Evolutionary conservation across 1,284 basidiomycete genomes (phyloP).

Genomic region (Termitomyces sp.): DNA sequence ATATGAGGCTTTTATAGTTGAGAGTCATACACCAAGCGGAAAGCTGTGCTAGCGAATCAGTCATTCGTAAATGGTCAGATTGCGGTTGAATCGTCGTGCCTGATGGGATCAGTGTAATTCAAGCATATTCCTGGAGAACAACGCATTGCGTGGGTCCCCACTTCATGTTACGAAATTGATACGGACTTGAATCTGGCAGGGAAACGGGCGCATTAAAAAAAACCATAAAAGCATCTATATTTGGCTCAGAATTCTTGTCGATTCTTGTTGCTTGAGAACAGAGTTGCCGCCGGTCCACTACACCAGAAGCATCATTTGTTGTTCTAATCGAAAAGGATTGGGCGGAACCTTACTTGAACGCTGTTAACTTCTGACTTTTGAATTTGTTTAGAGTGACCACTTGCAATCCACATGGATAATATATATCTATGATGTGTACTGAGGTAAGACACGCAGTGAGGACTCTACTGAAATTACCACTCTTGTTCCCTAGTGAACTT

Average conservation of each 20-base stretch:
- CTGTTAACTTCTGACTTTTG: neutral
- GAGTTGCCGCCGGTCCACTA: constrained; percentile 1
- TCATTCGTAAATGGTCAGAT: constrained; percentile 1
- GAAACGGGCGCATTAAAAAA: neutral
- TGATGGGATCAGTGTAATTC: constrained; percentile 5
- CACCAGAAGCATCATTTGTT: neutral
- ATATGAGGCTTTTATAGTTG: constrained; percentile 3
- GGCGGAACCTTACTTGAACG: neutral
- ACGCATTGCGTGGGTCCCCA: constrained; percentile 8
- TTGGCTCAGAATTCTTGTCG: neutral
- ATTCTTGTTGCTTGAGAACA: neutral
- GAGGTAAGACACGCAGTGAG: neutral
- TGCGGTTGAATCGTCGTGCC: constrained; percentile 10
- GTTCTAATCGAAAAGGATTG: neutral
- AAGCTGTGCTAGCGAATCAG: neutral
- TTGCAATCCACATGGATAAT: neutral
- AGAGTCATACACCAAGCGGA: neutral
- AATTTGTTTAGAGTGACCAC: neutral
- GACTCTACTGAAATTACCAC: neutral
- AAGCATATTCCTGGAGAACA: neutral
- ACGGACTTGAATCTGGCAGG: neutral
- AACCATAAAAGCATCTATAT: neutral
- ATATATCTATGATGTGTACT: neutral
- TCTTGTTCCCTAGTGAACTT: neutral
- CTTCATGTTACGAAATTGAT: neutral